Base-by-base conservation (phyloP, 495 filamentous ascomycete genomes). In the Lasiosphaeris hirsuta region DNA sequence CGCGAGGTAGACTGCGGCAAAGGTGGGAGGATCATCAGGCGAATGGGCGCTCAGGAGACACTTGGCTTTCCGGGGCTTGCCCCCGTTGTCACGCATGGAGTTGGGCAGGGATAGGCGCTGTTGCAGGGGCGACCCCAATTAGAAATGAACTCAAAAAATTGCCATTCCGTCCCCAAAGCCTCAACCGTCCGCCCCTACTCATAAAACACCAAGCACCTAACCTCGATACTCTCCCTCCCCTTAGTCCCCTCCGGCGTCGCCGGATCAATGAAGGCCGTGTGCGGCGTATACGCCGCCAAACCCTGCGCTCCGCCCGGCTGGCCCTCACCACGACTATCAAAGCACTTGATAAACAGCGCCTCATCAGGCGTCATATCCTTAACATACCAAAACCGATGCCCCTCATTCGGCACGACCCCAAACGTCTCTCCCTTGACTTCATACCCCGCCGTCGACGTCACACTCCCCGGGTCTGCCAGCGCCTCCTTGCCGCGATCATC, bases 211-310 rank as follows among this genome's bases (percentile, higher is more conserved):
- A 96, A 78, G 47, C 89, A 88, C 70, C 90, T 75, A 10, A 96
- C 89, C 72, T 95, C 90, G 70, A 96, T 93, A 69, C 90, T 95
- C 79, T 95, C 86, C 68, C 87, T 77, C 19, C 71, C 69, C 61
- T 75, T 76, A n/a, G 77, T 78, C n/a, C 77, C 86, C 58, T 74
- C 71, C 2, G 81, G 80, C 10, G 87, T 91, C 65, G 77, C 74
- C 10, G 84, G 83, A 72, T 96, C 87, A 41, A 75, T 66, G 75
- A 96, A 96, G 18, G 90, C 91, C 10, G 87, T 86, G 78, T 96
- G 91, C 58, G 91, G 90, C 62, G 89, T 86, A 64, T 88, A 72
- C 42, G 83, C 84, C 35, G 81, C 84, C 11, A 84, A 72, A n/a
- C 68, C 66, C 55, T 67, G 18, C 62, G 18, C 54, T 67, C 81